Base-by-base conservation (phyloP, 345 rosid species). In the Lepidium didymum region DNA sequence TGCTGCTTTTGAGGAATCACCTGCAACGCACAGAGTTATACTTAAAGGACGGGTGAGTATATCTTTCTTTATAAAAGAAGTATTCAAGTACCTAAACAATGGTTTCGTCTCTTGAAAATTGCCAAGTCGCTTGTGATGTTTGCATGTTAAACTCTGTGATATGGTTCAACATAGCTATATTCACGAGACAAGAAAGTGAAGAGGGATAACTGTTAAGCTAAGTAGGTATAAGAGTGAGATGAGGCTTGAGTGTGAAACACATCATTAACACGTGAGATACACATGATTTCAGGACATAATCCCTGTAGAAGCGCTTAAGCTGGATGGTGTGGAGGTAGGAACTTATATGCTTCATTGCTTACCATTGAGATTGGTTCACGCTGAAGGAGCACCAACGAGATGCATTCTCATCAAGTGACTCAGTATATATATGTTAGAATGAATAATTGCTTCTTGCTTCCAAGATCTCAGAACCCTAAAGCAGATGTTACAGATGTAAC, bases 381-480 rank as follows among this genome's bases (percentile, higher is more conserved):
- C 91, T 0, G 90, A 87, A 76, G 96, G 88, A 34, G 82, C 85
- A 19, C 96, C 94, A 0, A 73, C 72, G 0, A 83, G 91, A 84
- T 90, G 94, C 78, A 81, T 87, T 73, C 93, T 87, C 68, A 86
- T 84, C 55, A 75, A 84, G 78, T 87, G 79, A 85, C 65, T n/a
- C 64, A 15, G 41, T 49, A 35, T 46, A 23, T 23, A 0, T 37
- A 21, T 37, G 19, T 46, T 40, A 33, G 50, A 15, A 58, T 47
- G 42, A 44, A 18, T 1, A 14, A 45, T 15, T 71, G 77, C 12
- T 44, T 42, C 27, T n/a, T 60, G 21, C 27, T 45, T 45, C 21
- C 51, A 57, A 46, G 45, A 27, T 53, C 21, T 36, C 21, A 52
- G 5, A 33, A 53, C 33, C 54, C 62, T 23, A 54, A 40, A 18